Conservation (phyloP, 1,284 basidiomycete genomes). For the Pseudozyma hubeiensis region DNA sequence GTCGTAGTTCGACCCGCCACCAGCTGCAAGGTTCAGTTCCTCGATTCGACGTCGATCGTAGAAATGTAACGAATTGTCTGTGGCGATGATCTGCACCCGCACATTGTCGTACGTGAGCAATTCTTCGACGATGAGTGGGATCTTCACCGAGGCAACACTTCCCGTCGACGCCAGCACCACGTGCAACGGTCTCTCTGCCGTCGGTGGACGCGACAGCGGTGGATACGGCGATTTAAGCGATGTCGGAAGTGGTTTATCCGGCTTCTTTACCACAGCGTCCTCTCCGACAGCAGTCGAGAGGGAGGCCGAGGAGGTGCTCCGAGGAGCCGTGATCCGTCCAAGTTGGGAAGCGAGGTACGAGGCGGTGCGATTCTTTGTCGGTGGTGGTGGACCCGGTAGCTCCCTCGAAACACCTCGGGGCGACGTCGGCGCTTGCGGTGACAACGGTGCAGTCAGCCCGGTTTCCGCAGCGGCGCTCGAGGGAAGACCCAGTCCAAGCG, state of each 20-base stretch:
- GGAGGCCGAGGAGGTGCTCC: conserved; percentile 2
- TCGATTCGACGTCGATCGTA: conserved; percentile 75
- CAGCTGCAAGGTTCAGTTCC: background rate
- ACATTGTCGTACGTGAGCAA: conserved; percentile 78
- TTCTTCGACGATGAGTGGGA: conserved; percentile 84
- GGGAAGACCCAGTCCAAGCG: conserved; percentile 13
- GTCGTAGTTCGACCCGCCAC: background rate
- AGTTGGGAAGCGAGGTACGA: conserved; percentile 15
- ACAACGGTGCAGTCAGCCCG: too few species aligned
- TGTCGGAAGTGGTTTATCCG: conserved; percentile 23
- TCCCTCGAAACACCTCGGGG: conserved; percentile 22
- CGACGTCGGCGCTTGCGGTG: background rate
- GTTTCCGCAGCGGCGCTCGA: background rate
- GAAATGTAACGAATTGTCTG: conserved; percentile 81
- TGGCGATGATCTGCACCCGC: conserved; percentile 85
- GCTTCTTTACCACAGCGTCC: background rate
- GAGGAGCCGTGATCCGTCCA: background rate
- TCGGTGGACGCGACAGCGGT: conserved; percentile 48
- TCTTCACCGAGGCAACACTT: conserved; percentile 93
- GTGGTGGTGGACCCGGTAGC: conserved; percentile 34
- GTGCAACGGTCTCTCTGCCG: conserved; percentile 69
- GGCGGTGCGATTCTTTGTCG: conserved; percentile 18
- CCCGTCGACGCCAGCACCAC: conserved; percentile 88
- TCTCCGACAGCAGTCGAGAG: background rate
- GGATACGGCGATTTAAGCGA: conserved; percentile 61